These are phyloP conservation scores for Crithidia bombi DNA, from an alignment of 208 protist genomes.

Conservation along the genomic window DNA sequence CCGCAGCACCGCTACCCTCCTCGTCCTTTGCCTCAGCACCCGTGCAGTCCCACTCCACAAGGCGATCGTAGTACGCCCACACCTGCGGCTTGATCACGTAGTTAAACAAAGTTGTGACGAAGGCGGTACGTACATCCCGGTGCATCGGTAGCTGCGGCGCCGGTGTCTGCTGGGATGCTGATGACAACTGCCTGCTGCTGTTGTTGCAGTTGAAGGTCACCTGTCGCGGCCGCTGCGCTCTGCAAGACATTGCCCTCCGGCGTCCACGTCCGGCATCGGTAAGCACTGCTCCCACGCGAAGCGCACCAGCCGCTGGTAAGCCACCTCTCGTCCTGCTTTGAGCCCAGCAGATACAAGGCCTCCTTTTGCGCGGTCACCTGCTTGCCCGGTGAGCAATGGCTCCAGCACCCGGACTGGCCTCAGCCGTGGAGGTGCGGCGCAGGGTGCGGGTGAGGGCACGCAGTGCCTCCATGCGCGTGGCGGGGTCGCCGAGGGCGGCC, in stretches of 20 bases:
- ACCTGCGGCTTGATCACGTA: conserved; percentile 25
- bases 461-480: conserved; percentile 14
- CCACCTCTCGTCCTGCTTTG: conserved; percentile 24
- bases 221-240: neutral
- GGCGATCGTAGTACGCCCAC: conserved; percentile 22
- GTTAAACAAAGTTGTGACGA: conserved; percentile 26
- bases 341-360: conserved; percentile 21
- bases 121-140: conserved; percentile 31
- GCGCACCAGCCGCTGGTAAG: conserved; percentile 15
- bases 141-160: conserved; percentile 21
- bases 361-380: conserved; percentile 34
- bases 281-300: conserved; percentile 28
- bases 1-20: neutral
- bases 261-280: conserved; percentile 20
- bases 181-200: neutral
- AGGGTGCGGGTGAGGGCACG: conserved; percentile 12
- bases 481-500: conserved; percentile 7
- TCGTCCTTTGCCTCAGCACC: neutral
- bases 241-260: neutral
- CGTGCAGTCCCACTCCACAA: conserved; percentile 7
- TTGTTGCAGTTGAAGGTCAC: neutral
- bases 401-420: conserved; percentile 25
- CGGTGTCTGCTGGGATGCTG: no score
- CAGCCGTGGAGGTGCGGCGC: conserved; percentile 11
- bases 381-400: conserved; percentile 13